Evolutionary conservation across 306 rosid genomes (phyloP).

Genomic region (Prunus davidiana): DNA sequence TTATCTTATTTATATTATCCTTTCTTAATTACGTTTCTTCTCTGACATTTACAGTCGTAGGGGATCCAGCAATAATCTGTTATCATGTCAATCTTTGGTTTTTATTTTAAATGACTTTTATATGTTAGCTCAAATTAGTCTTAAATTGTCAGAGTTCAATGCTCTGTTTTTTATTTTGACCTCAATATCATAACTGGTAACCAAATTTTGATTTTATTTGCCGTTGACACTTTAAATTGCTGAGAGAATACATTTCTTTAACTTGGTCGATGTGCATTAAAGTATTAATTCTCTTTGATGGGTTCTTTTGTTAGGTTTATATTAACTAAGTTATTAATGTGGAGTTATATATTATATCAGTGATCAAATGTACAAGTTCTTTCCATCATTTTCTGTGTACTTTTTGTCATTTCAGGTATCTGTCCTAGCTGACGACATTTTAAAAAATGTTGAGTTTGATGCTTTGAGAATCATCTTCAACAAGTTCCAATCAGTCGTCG

Average conservation of each 20-base stretch:
- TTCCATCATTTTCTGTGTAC: neutral
- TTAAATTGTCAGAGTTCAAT: neutral
- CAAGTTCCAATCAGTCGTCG: conserved; percentile 82
- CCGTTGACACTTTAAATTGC: neutral
- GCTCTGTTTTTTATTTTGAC: neutral
- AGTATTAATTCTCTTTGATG: neutral
- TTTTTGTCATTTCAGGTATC: conserved; percentile 63
- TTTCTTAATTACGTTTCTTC: neutral
- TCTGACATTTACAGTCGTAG: neutral
- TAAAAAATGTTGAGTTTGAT: conserved; percentile 92
- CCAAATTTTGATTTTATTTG: neutral
- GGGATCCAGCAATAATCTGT: neutral
- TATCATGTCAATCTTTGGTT: neutral
- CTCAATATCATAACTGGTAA: neutral
- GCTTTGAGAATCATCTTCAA: conserved; percentile 78
- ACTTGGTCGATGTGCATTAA: neutral
- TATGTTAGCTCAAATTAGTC: neutral
- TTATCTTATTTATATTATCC: neutral
- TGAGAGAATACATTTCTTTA: neutral
- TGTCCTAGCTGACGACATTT: conserved; percentile 86
- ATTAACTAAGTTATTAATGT: neutral
- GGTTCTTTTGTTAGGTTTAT: neutral
- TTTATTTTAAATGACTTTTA: neutral
- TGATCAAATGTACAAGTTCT: neutral
- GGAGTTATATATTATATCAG: neutral